Evolutionary conservation across 768 basidiomycete species (phyloP).

Genomic region (Lactifluus subvellereus): DNA sequence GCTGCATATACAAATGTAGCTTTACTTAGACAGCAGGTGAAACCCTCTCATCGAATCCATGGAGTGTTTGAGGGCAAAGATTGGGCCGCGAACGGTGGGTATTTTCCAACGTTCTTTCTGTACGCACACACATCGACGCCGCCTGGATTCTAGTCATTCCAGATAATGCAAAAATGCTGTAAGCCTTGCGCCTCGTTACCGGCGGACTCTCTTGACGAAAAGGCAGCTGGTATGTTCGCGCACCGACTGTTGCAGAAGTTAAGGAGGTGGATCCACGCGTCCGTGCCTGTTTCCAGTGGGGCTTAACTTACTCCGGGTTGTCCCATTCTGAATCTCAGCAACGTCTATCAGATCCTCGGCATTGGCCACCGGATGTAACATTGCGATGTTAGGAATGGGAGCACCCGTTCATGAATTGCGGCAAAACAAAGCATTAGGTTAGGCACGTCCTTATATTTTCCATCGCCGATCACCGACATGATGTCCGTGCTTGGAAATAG

Average conservation of each 20-base stretch:
- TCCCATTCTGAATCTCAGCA: not conserved
- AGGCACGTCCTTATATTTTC: conserved; percentile 5
- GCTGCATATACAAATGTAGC: conserved; percentile 77
- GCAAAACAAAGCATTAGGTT: conserved; percentile 63
- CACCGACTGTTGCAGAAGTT: conserved; percentile 58
- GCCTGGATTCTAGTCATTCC: conserved; percentile 57
- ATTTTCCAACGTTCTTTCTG: not conserved
- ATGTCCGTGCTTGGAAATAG: conserved; percentile 32
- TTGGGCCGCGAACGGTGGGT: conserved; percentile 67
- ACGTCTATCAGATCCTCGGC: conserved; percentile 50
- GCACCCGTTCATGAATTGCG: conserved; percentile 49
- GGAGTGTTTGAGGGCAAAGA: conserved; percentile 71
- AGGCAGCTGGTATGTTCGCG: conserved; percentile 64
- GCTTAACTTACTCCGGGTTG: not conserved
- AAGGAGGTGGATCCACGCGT: conserved; percentile 54
- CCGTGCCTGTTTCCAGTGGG: conserved; percentile 66
- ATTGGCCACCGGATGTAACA: conserved; percentile 57
- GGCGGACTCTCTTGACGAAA: not conserved
- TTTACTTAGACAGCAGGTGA: conserved; percentile 74
- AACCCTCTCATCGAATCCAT: conserved; percentile 72
- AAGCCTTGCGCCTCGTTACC: conserved; percentile 24
- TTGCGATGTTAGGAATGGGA: conserved; percentile 35
- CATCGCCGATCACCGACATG: not conserved
- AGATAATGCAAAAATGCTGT: conserved; percentile 71
- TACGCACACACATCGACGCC: not conserved